These are phyloP conservation scores for Hanseniaspora nectarophila DNA, from an alignment of 805 yeast genomes.

Conservation along the genomic window DNA sequence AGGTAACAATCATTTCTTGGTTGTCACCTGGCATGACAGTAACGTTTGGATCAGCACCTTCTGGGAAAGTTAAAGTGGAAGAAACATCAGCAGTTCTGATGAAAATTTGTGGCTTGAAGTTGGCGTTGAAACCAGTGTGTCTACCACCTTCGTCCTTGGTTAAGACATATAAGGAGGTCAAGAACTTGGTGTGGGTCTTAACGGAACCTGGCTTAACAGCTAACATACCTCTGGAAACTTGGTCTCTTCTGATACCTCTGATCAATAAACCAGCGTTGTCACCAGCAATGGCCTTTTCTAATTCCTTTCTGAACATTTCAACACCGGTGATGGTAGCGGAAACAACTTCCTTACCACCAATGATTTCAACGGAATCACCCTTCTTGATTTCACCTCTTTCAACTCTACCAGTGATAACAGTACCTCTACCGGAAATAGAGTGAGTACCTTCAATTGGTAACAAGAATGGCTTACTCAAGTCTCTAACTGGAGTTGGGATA, in stretches of 20 bases:
- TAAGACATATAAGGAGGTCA: constrained; percentile 84
- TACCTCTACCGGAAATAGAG: constrained; percentile 99
- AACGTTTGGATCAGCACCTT: constrained; percentile 68
- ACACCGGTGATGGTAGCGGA: constrained; percentile 96
- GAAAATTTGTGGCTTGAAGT: constrained; percentile 96
- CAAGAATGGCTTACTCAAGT: constrained; percentile 88
- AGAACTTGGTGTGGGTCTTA: constrained; percentile 83
- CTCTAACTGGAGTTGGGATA: constrained; percentile 95
- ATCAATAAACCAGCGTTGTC: constrained; percentile 95
- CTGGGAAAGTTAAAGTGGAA: constrained; percentile 71
- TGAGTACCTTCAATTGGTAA: constrained; percentile 96
- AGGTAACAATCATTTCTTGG: constrained; percentile 85
- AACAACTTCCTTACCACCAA: constrained; percentile 77
- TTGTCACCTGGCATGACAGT: constrained; percentile 98
- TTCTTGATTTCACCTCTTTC: constrained; percentile 96
- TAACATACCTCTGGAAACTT: constrained; percentile 94
- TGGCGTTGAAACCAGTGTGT: constrained; percentile 91
- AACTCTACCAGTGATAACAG: constrained; percentile 97
- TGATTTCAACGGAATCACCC: constrained; percentile 97
- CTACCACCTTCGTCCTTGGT: constrained; percentile 99
- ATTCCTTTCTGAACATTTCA: constrained; percentile 98
- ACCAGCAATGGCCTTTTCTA: constrained; percentile 96
- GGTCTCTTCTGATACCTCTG: constrained; percentile 98
- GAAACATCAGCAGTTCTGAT: constrained; percentile 95
- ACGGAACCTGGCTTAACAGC: constrained; percentile 85